A percentile compares a stretch with the other conserved stretches of the same genome.
Evolutionary conservation across 768 basidiomycete genomes (phyloP).

Genomic region (Lactifluus subvellereus): DNA sequence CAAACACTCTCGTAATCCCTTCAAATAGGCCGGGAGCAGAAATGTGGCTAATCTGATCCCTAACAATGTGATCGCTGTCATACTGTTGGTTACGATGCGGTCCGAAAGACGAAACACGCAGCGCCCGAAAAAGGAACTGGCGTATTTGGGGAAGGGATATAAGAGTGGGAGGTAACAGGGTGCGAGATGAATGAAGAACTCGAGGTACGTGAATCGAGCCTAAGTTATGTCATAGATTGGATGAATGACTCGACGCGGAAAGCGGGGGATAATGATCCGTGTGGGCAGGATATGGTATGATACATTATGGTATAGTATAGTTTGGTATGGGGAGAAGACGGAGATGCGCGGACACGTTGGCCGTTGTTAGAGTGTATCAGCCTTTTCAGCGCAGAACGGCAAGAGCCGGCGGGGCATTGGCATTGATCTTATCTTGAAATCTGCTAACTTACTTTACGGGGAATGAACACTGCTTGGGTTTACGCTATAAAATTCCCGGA

Average conservation of each 20-base stretch:
- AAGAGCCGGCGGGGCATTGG: slow-evolving; percentile 4
- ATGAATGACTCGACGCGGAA: slow-evolving; percentile 17
- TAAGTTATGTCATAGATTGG: slow-evolving; percentile 23
- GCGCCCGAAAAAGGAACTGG: slow-evolving; percentile 4
- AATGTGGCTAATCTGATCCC: slow-evolving; percentile 21
- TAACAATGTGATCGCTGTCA: slow-evolving; percentile 18
- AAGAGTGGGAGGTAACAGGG: slow-evolving; percentile 3
- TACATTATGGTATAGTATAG: slow-evolving; percentile 13
- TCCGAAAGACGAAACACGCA: background rate
- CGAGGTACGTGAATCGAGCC: slow-evolving; percentile 22
- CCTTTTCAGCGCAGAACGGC: slow-evolving; percentile 1
- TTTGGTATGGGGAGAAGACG: slow-evolving; percentile 18
- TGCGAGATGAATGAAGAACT: slow-evolving; percentile 19
- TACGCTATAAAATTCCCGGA: slow-evolving; percentile 23
- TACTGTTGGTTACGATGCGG: slow-evolving; percentile 14
- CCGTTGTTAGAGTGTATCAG: slow-evolving; percentile 17
- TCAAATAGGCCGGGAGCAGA: slow-evolving; percentile 12
- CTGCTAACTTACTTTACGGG: slow-evolving; percentile 12
- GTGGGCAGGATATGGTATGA: slow-evolving; percentile 16
- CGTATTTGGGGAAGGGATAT: background rate
- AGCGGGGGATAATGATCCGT: slow-evolving; percentile 23
- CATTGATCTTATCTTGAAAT: slow-evolving; percentile 21
- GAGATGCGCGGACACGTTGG: slow-evolving; percentile 23
- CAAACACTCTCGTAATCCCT: slow-evolving; percentile 20
- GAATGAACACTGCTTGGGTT: slow-evolving; percentile 18